Evolutionary conservation across 2,329 filamentous ascomycete species (phyloP).

Genomic region (Endothia cerciana): DNA sequence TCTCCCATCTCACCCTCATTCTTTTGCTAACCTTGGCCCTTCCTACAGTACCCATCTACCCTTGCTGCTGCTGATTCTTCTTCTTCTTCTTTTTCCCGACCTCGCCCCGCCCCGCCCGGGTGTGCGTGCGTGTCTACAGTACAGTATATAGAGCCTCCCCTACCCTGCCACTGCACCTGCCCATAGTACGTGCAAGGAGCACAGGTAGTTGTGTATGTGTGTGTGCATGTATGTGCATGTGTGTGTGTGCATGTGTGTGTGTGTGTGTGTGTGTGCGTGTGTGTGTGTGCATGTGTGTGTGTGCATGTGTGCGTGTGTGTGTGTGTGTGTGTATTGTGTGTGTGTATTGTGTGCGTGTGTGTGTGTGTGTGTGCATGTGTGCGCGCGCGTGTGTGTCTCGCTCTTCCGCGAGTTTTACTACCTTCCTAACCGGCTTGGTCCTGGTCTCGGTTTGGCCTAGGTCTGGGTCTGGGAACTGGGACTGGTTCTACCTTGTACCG

Average conservation of each 20-base stretch:
- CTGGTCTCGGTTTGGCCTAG: slow-evolving; percentile 24
- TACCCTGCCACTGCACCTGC: background rate
- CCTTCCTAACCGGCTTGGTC: slow-evolving; percentile 29
- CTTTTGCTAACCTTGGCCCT: background rate
- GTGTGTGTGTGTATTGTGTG: too few species aligned
- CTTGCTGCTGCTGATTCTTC: background rate
- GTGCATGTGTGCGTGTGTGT: background rate
- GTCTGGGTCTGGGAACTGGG: slow-evolving; percentile 15
- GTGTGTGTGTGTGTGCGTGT: slow-evolving; percentile 1
- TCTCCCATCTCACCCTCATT: background rate
- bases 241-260: background rate
- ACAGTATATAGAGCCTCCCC: background rate
- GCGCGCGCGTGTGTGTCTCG: slow-evolving; percentile 9
- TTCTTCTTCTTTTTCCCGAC: background rate
- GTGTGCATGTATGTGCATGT: background rate
- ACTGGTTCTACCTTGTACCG: slow-evolving; percentile 2
- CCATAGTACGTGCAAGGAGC: background rate
- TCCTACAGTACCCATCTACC: background rate
- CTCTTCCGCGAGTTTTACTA: slow-evolving; percentile 22
- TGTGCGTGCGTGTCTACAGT: slow-evolving; percentile 1
- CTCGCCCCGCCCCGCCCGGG: slow-evolving; percentile 5
- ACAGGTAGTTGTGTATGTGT: background rate
- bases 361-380: background rate
- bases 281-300: slow-evolving; percentile 9
- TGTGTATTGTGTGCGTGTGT: background rate